Base-by-base conservation (phyloP, 164 flowering plant genomes). In the Nymphaea thermarum region DNA sequence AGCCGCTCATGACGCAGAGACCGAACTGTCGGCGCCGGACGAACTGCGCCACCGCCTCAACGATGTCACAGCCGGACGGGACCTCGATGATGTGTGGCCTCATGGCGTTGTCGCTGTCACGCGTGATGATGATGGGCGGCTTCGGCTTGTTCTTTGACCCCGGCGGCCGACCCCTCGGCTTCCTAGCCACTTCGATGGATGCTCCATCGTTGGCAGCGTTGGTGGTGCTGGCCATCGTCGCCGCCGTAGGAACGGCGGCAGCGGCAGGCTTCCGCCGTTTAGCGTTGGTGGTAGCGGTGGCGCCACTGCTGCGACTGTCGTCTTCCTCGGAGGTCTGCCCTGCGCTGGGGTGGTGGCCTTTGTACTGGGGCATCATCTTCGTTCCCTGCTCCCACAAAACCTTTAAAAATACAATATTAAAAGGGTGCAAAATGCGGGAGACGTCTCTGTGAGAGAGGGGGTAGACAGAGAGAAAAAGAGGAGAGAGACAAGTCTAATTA, bases 71-170 rank as follows among this genome's bases (percentile, higher is more conserved):
- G 36, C 88, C 88, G 2, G 77, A 73, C 3, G 88, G 78, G 47
- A 88, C 74, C 64, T 88, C 88, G 25, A 88, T 82, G 55, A 88
- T 76, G 80, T 86, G 82, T 0, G 93, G 90, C 18, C 83, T 76
- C 88, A 87, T 84, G 66, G 78, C 74, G 15, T 80, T 78, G 42
- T 83, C 87, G 60, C 82, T 57, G 15, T 85, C 89, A 0, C 84
- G 83, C 42, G 86, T 82, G 4, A 86, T 77, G 68, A 86, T 65
- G 4, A 86, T 74, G 7, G 90, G 88, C 0, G 90, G 88, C 68
- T 83, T 88, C 3, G 90, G 87, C 65, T 78, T 86, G 77, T 88
- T 88, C 65, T 88, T 88, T 43, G 93, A 88, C 2, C 93, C 93
- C 11, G 90, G 93, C 1, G 93, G 93, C 6, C 93, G 77, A 43